Evolutionary conservation across 2,329 filamentous ascomycete genomes (phyloP).

Genomic region (Microthyrium microscopicum): DNA sequence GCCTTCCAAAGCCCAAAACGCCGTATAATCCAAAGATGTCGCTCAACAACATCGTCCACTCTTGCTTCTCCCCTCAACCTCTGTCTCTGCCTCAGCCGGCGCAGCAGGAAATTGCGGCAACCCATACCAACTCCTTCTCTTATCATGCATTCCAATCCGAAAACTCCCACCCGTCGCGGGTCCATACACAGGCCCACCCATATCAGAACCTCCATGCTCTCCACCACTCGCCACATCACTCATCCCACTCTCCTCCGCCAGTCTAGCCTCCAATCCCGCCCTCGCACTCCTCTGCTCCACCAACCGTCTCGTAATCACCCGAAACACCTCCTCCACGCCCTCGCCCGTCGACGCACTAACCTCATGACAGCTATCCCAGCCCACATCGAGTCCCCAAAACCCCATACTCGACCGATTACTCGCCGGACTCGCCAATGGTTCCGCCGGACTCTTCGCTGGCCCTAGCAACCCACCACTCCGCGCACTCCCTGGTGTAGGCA

Average conservation of each 20-base stretch:
- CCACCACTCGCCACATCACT: constrained; percentile 14
- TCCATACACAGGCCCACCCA: too few species aligned
- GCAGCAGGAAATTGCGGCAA: constrained; percentile 30
- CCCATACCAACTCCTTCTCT: constrained; percentile 50
- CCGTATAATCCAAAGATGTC: too few species aligned
- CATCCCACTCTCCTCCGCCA: constrained; percentile 23
- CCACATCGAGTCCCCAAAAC: constrained; percentile 83
- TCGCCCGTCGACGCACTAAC: constrained; percentile 88
- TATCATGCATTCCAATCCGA: constrained; percentile 40
- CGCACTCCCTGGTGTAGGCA: background rate
- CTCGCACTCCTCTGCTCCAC: constrained; percentile 53
- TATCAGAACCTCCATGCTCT: background rate
- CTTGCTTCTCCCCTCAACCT: too few species aligned
- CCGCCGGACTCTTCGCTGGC: background rate
- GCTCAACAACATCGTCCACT: too few species aligned
- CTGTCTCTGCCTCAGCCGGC: too few species aligned
- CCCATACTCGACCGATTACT: constrained; percentile 36
- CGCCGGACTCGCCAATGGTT: constrained; percentile 5
- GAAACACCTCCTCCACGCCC: constrained; percentile 91
- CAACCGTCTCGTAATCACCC: constrained; percentile 71
- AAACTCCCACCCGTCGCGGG: constrained; percentile 43
- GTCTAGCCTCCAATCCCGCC: constrained; percentile 31
- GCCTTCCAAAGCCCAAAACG: too few species aligned
- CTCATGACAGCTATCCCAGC: constrained; percentile 96
- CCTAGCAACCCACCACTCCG: background rate